Percentiles rank a stretch among this genome's conserved stretches.
Conservation (phyloP, 345 rosid species). For the Eucalyptus tenuipes region DNA sequence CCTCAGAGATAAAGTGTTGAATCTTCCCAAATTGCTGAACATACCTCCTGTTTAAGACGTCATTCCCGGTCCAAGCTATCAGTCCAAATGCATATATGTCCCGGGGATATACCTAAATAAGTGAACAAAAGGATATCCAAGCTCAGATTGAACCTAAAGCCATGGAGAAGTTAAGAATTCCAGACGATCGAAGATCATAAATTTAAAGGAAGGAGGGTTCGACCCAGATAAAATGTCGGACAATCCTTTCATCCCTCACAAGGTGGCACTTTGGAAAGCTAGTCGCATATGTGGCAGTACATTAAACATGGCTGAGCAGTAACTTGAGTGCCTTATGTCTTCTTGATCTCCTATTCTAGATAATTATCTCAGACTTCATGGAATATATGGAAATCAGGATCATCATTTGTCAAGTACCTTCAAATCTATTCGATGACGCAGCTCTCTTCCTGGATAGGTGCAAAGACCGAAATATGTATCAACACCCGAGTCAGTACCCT, state of each 20-base stretch:
- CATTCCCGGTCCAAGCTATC: constrained; percentile 96
- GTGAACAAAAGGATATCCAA: neutral
- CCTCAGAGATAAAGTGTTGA: neutral
- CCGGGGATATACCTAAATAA: constrained; percentile 70
- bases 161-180: neutral
- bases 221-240: neutral
- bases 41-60: constrained; percentile 83
- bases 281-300: neutral
- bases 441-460: constrained; percentile 77
- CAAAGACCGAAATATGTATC: constrained; percentile 91
- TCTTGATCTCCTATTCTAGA: neutral
- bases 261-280: neutral
- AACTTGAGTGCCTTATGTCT: neutral
- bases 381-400: neutral
- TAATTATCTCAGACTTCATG: neutral
- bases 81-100: constrained; percentile 84
- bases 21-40: neutral
- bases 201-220: neutral
- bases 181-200: neutral
- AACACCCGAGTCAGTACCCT: constrained; percentile 85
- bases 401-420: constrained; percentile 33
- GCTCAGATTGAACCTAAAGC: neutral
- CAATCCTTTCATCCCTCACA: neutral
- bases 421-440: constrained; percentile 74
- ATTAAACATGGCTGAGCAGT: neutral